Evolutionary conservation across 164 flowering plant genomes (phyloP).

Genomic region (Buxus sempervirens): DNA sequence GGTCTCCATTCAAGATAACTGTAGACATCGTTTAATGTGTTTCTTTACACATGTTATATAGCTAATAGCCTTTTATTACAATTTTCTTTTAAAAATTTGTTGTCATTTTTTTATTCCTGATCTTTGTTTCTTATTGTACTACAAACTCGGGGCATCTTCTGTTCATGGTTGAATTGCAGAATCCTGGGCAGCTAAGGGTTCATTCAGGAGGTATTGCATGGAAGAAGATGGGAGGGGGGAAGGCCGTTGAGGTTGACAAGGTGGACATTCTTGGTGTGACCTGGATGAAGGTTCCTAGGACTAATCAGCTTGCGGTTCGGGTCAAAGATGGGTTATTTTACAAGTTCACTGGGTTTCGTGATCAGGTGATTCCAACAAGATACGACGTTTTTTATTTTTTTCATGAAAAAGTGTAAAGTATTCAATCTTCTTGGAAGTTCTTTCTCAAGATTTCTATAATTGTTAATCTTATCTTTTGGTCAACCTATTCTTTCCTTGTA

Average conservation of each 20-base stretch:
- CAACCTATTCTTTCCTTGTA: conserved; percentile 22
- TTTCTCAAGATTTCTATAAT: neutral
- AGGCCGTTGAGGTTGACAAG: conserved; percentile 78
- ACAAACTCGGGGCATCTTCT: neutral
- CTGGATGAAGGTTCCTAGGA: conserved; percentile 94
- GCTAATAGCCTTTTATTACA: neutral
- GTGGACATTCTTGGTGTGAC: conserved; percentile 56
- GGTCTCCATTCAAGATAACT: too few relatives aligned
- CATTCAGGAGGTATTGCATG: conserved; percentile 70
- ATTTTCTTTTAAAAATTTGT: neutral
- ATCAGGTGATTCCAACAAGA: conserved; percentile 75
- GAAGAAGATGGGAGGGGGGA: conserved; percentile 96
- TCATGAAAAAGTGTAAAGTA: too few relatives aligned
- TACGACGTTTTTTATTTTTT: too few relatives aligned
- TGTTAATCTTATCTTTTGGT: conserved; percentile 2
- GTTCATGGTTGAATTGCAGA: conserved; percentile 38
- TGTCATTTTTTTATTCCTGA: neutral
- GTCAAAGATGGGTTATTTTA: conserved; percentile 73
- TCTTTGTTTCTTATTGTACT: neutral
- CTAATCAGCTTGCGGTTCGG: conserved; percentile 76
- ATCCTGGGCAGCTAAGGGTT: conserved; percentile 79
- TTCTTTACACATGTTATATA: neutral
- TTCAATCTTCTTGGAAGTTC: neutral
- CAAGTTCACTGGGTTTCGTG: conserved; percentile 91
- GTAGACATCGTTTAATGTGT: neutral